Percentiles rank a stretch among this genome's conserved stretches.
Conservation (phyloP, 2,329 filamentous ascomycete genomes). For the Grosmannia huntii region DNA sequence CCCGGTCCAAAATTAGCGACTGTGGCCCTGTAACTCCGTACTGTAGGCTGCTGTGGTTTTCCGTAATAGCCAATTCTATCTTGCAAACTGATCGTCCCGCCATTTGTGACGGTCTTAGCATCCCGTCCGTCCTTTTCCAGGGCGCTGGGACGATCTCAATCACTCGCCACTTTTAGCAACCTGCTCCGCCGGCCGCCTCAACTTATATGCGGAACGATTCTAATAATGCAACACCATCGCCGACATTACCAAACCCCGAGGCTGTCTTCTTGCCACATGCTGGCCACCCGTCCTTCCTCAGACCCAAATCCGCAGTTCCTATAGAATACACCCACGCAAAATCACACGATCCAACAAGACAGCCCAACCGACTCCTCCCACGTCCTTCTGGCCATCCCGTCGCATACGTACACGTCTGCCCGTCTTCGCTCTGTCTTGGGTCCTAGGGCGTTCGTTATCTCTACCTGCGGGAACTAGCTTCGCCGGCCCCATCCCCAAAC, state of each 20-base stretch:
- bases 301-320: background rate
- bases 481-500: background rate
- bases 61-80: background rate
- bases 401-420: background rate
- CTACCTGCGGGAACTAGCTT: background rate
- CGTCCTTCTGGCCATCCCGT: background rate
- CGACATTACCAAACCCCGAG: background rate
- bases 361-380: background rate
- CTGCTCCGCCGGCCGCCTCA: background rate
- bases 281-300: background rate
- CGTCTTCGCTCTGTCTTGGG: background rate
- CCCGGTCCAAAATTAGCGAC: background rate
- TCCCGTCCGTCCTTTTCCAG: slow-evolving; percentile 9
- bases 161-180: background rate
- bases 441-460: background rate
- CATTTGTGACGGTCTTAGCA: slow-evolving; percentile 7
- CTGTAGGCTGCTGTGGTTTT: too few relatives aligned
- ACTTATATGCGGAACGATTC: background rate
- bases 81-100: slow-evolving; percentile 8
- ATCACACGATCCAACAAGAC: background rate
- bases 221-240: background rate
- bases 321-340: background rate
- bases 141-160: slow-evolving; percentile 10
- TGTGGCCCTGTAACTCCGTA: background rate
- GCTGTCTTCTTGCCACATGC: background rate